Conservation (phyloP, 176 grass and related monocot genomes). For the Rhynchospora breviuscula region DNA sequence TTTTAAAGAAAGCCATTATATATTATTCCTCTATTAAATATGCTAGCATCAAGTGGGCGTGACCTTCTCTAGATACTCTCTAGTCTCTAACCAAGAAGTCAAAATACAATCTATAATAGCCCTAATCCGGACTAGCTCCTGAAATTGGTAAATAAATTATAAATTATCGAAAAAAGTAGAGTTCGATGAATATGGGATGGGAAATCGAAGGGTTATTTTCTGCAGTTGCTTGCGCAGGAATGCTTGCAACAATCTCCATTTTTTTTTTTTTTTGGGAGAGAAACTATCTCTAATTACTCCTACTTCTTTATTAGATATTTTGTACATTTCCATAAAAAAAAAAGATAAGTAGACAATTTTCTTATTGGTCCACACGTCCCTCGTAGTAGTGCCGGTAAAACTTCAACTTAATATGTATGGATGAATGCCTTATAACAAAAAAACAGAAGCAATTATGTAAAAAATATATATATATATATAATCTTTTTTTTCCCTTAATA, state of each 20-base stretch:
- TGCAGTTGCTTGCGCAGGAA: constrained; percentile 19
- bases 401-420: not conserved
- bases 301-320: not conserved
- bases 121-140: not conserved
- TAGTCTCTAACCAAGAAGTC: not conserved
- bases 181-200: not conserved
- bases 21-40: too few relatives aligned
- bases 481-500: too few relatives aligned
- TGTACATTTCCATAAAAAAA: not conserved
- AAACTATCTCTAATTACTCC: not conserved
- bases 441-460: not conserved
- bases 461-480: too few relatives aligned
- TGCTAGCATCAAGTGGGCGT: too few relatives aligned
- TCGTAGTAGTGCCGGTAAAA: too few relatives aligned
- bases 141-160: not conserved
- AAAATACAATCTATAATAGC: not conserved
- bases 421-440: not conserved
- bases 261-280: too few relatives aligned
- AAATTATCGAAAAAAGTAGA: not conserved
- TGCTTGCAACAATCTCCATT: constrained; percentile 16
- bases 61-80: not conserved
- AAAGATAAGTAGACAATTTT: too few relatives aligned
- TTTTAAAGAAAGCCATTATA: too few relatives aligned
- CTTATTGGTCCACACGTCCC: too few relatives aligned
- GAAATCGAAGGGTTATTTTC: constrained; percentile 24